These are phyloP conservation scores for Aspergillus avenaceus DNA, from an alignment of 495 filamentous ascomycete genomes.

Conservation along the genomic window DNA sequence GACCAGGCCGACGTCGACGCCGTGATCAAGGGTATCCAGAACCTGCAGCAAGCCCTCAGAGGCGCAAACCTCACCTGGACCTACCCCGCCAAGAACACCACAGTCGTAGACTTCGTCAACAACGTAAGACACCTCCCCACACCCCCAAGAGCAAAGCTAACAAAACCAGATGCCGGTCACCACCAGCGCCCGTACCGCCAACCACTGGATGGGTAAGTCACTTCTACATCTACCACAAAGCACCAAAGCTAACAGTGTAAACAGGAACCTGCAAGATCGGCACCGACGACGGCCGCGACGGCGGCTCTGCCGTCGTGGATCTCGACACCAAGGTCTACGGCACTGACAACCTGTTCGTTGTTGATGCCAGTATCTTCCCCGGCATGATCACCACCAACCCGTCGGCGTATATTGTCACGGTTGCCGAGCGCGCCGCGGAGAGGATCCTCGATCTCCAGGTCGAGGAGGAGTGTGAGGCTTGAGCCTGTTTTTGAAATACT, in stretches of 20 bases:
- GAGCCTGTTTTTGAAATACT: too few species aligned
- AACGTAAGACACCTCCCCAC: not conserved
- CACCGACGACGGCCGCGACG: slow-evolving; percentile 9
- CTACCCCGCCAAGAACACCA: slow-evolving; percentile 4
- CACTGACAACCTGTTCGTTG: slow-evolving; percentile 2
- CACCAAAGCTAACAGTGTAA: not conserved
- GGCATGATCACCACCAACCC: slow-evolving; percentile 7
- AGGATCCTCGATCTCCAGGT: not conserved
- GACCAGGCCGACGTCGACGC: slow-evolving; percentile 12
- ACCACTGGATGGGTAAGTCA: slow-evolving; percentile 17
- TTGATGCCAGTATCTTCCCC: slow-evolving; percentile 8
- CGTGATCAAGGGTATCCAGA: slow-evolving; percentile 10
- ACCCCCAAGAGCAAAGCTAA: not conserved
- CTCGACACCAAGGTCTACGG: slow-evolving; percentile 6
- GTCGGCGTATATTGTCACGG: slow-evolving; percentile 7
- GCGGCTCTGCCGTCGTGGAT: slow-evolving; percentile 3
- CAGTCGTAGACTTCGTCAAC: slow-evolving; percentile 7
- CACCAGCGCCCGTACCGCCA: slow-evolving; percentile 1
- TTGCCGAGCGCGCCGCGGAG: slow-evolving; percentile 4
- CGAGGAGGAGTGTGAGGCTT: too few species aligned
- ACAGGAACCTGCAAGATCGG: slow-evolving; percentile 18
- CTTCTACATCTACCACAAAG: not conserved
- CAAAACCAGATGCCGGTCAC: not conserved
- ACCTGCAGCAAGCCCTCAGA: not conserved
- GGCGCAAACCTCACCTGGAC: slow-evolving; percentile 7